phyloP scores from a whole-genome alignment of 768 basidiomycete species.

The Psilocybe cubensis region DNA sequence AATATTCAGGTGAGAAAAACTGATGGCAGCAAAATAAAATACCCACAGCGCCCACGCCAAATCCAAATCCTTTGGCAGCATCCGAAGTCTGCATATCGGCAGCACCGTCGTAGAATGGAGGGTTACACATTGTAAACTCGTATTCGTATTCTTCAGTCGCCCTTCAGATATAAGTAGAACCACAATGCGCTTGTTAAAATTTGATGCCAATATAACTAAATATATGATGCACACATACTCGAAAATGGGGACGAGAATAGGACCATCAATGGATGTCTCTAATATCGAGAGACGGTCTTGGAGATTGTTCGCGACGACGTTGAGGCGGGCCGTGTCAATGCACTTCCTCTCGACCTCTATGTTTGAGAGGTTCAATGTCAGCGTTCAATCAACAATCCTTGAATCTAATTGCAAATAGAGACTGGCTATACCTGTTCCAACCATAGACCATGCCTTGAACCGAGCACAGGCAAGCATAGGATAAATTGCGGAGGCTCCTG shows the following conservation, averaged over 20 bases:
- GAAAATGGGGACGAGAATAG: neutral
- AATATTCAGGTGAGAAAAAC: neutral
- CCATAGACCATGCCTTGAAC: slow-evolving; percentile 4
- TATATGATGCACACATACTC: neutral
- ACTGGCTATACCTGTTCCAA: neutral
- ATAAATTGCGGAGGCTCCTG: slow-evolving; percentile 5
- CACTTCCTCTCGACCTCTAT: neutral
- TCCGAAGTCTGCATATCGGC: slow-evolving; percentile 7
- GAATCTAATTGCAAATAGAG: neutral
- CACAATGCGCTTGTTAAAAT: no score
- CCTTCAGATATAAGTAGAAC: neutral
- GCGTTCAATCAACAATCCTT: neutral
- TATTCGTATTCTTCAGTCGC: neutral
- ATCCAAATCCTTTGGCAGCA: slow-evolving; percentile 5
- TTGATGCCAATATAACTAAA: neutral
- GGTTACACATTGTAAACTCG: slow-evolving; percentile 10
- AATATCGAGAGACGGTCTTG: neutral
- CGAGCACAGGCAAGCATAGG: slow-evolving; percentile 4
- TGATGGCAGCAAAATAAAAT: neutral
- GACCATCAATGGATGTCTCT: neutral
- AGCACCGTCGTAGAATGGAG: slow-evolving; percentile 3
- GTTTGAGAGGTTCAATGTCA: neutral
- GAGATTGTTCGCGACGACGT: neutral
- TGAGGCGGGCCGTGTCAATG: neutral
- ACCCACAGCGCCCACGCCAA: slow-evolving; percentile 4